These are phyloP conservation scores for Marasmius fiardii DNA, from an alignment of 1,284 basidiomycete species.

Conservation along the genomic window DNA sequence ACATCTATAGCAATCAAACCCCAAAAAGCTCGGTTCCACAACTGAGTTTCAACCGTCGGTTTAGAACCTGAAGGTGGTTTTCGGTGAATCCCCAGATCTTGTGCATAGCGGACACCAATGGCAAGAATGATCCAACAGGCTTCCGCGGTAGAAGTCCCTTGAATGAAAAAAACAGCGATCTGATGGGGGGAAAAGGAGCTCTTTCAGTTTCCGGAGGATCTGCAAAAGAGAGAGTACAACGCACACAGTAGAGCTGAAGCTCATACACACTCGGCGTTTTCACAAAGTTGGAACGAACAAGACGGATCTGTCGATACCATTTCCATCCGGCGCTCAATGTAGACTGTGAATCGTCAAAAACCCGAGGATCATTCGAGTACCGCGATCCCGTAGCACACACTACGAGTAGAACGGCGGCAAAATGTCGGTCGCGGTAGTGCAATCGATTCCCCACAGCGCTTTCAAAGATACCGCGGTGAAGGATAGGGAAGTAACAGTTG, in stretches of 20 bases:
- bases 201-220: too few species aligned
- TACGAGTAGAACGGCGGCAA: constrained; percentile 59
- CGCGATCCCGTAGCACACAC: constrained; percentile 64
- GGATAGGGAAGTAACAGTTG: constrained; percentile 54
- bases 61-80: neutral
- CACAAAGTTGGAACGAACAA: constrained; percentile 39
- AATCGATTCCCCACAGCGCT: constrained; percentile 42
- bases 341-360: constrained; percentile 29
- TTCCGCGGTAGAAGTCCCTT: constrained; percentile 4
- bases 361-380: constrained; percentile 54
- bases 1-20: constrained; percentile 11
- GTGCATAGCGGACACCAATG: constrained; percentile 12
- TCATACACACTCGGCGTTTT: constrained; percentile 50
- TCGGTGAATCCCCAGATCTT: constrained; percentile 13
- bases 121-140: constrained; percentile 6
- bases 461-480: constrained; percentile 64
- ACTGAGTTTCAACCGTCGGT: constrained; percentile 10
- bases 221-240: constrained; percentile 17
- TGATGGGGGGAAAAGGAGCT: too few species aligned
- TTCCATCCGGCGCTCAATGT: constrained; percentile 55
- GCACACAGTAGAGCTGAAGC: constrained; percentile 40
- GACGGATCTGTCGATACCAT: constrained; percentile 43
- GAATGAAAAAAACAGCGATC: constrained; percentile 9
- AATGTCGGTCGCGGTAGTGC: constrained; percentile 49
- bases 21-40: constrained; percentile 16